phyloP scores from a whole-genome alignment of 805 yeast species.

The Kuraishia ogatae region DNA sequence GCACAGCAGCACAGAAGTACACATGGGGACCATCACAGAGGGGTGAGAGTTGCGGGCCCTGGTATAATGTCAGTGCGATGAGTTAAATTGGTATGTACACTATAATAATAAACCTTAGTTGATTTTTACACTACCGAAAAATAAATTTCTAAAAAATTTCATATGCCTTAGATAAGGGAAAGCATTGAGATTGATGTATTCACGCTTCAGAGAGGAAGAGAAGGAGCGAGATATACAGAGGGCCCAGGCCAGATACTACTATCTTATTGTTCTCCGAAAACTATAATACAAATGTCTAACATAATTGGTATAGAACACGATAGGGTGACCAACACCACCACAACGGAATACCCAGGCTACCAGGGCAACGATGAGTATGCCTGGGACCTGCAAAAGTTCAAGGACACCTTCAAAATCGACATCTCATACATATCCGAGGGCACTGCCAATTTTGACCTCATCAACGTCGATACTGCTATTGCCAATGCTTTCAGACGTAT shows the following conservation, averaged over 20 bases:
- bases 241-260: neutral
- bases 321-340: constrained; percentile 81
- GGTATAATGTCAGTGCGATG: too few relatives aligned
- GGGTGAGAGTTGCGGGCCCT: too few relatives aligned
- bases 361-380: constrained; percentile 49
- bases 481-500: constrained; percentile 96
- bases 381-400: constrained; percentile 82
- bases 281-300: constrained; percentile 40
- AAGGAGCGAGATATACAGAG: neutral
- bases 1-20: too few relatives aligned
- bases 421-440: constrained; percentile 59
- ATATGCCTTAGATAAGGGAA: neutral
- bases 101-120: neutral
- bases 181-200: neutral
- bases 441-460: constrained; percentile 77
- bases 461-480: constrained; percentile 82
- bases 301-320: constrained; percentile 84
- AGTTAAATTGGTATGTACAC: too few relatives aligned
- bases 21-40: too few relatives aligned
- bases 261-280: too few relatives aligned
- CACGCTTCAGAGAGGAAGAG: neutral
- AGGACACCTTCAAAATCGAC: constrained; percentile 54
- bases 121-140: neutral
- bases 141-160: neutral
- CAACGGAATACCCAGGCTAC: constrained; percentile 92